Percentiles rank a stretch among this genome's conserved stretches.
Evolutionary conservation across 2,329 filamentous ascomycete genomes (phyloP).

Genomic region (Arthrinium phaeospermum): DNA sequence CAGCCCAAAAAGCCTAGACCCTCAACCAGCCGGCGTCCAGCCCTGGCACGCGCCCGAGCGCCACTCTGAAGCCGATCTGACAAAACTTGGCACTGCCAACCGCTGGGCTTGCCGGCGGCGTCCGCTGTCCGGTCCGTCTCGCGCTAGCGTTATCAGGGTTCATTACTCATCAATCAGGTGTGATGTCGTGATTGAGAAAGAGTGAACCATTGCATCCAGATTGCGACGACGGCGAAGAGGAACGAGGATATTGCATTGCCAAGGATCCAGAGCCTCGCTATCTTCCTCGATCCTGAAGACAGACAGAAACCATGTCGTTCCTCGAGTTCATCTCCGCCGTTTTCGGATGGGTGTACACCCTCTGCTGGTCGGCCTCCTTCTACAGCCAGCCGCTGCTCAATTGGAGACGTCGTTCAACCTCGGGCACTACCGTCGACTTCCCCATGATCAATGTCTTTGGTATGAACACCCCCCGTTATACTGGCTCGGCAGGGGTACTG

Average conservation of each 20-base stretch:
- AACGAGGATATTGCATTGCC: not conserved
- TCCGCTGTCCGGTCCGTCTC: not conserved
- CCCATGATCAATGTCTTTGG: constrained; percentile 74
- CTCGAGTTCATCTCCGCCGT: constrained; percentile 59
- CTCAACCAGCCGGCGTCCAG: not conserved
- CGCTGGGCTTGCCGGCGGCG: not conserved
- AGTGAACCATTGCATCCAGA: not conserved
- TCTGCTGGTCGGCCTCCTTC: constrained; percentile 86
- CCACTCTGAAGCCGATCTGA: not conserved
- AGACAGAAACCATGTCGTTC: constrained; percentile 42
- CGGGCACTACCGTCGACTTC: constrained; percentile 87
- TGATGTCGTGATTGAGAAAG: not conserved
- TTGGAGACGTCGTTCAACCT: constrained; percentile 75
- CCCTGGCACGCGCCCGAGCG: not conserved
- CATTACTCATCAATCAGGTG: not conserved
- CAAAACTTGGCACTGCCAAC: not conserved
- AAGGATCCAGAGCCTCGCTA: not conserved
- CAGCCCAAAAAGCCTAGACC: constrained; percentile 6
- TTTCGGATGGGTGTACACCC: constrained; percentile 77
- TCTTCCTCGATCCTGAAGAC: not conserved
- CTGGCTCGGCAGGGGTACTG: not conserved
- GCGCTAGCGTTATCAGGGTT: constrained; percentile 1
- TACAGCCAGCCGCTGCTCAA: constrained; percentile 91
- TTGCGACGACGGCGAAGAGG: not conserved
- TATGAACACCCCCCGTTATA: constrained; percentile 36